phyloP scores from a whole-genome alignment of 1,284 basidiomycete genomes.

The Irpex sp. region DNA sequence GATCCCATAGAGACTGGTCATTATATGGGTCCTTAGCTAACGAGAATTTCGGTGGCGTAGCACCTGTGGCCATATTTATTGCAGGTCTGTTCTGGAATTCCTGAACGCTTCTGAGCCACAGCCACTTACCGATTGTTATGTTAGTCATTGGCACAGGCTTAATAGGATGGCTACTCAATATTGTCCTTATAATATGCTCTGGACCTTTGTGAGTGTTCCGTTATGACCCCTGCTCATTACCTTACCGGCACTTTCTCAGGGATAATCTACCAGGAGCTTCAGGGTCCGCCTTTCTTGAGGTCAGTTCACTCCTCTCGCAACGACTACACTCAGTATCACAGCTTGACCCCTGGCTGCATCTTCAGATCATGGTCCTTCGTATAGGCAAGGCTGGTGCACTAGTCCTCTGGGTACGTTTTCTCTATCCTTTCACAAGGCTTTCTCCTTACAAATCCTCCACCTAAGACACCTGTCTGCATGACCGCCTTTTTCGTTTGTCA shows the following conservation, averaged over 20 bases:
- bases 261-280: constrained; percentile 61
- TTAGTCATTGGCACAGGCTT: constrained; percentile 79
- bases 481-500: constrained; percentile 85
- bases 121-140: neutral
- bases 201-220: constrained; percentile 52
- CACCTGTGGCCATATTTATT: constrained; percentile 79
- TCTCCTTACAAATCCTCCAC: neutral
- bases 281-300: constrained; percentile 68
- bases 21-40: neutral
- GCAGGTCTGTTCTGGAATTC: constrained; percentile 46
- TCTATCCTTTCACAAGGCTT: neutral
- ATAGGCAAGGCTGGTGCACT: constrained; percentile 73
- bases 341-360: constrained; percentile 53
- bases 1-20: neutral
- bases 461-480: constrained; percentile 66
- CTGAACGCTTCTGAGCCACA: neutral
- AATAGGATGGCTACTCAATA: constrained; percentile 82
- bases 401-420: constrained; percentile 62
- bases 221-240: neutral
- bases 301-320: constrained; percentile 20
- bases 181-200: constrained; percentile 80
- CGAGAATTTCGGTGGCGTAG: constrained; percentile 25
- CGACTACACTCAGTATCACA: neutral
- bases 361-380: constrained; percentile 69
- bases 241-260: constrained; percentile 26